phyloP scores from a whole-genome alignment of 176 grass and related monocot species.

The Calamus simplicifolius region DNA sequence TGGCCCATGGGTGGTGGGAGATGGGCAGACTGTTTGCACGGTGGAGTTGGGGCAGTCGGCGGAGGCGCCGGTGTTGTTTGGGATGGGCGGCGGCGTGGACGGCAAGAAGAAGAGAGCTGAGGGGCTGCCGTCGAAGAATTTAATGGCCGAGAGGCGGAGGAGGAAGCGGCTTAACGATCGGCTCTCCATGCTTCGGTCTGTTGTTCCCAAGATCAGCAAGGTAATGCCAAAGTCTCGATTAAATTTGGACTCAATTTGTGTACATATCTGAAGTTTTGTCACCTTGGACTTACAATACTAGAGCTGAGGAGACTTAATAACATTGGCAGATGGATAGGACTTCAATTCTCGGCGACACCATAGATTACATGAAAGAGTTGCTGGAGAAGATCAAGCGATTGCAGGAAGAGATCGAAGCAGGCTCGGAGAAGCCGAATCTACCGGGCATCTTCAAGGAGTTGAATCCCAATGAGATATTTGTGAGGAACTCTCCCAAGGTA shows the following conservation, averaged over 20 bases:
- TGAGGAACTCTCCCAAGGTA: constrained; percentile 76
- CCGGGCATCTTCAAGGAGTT: constrained; percentile 65
- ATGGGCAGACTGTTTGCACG: constrained; percentile 41
- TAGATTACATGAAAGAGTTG: constrained; percentile 99
- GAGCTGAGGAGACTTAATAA: not conserved
- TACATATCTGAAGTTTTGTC: too few species aligned
- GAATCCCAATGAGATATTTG: constrained; percentile 65
- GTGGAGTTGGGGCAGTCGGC: constrained; percentile 45
- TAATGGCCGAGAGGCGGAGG: constrained; percentile 96
- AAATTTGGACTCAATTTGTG: too few species aligned
- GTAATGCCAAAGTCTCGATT: constrained; percentile 4
- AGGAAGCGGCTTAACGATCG: constrained; percentile 97
- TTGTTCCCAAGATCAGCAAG: constrained; percentile 99
- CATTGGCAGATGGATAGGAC: constrained; percentile 82
- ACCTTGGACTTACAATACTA: too few species aligned
- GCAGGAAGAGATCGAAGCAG: constrained; percentile 54
- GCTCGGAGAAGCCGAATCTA: constrained; percentile 27
- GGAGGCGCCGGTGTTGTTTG: constrained; percentile 29
- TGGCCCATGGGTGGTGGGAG: not conserved
- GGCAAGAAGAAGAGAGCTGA: constrained; percentile 67
- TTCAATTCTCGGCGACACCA: constrained; percentile 91
- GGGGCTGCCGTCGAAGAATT: constrained; percentile 94
- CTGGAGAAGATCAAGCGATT: constrained; percentile 78
- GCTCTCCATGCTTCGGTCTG: constrained; percentile 95
- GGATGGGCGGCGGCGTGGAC: constrained; percentile 23